Percentiles rank a stretch among this genome's conserved stretches.
These are phyloP conservation scores for Magnolia sinica DNA, from an alignment of 164 flowering plant species.

Conservation along the genomic window DNA sequence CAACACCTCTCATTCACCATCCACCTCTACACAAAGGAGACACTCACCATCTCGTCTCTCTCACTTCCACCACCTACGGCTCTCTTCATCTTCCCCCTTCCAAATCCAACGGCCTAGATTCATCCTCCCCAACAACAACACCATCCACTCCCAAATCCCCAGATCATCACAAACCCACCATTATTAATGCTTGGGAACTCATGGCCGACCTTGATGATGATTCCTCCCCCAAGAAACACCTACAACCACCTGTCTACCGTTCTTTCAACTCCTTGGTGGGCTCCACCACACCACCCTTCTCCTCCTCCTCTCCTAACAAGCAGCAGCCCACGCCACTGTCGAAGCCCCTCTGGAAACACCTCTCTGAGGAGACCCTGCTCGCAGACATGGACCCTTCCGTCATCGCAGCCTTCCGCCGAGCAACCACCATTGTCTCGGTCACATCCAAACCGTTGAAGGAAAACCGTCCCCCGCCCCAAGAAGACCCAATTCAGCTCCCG, in stretches of 20 bases:
- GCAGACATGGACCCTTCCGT: conserved; percentile 71
- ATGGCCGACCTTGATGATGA: conserved; percentile 76
- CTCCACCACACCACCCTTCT: not conserved
- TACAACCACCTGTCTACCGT: not conserved
- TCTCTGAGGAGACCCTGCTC: conserved; percentile 68
- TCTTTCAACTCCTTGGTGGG: not conserved
- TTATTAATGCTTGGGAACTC: conserved; percentile 85
- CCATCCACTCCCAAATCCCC: conserved; percentile 13
- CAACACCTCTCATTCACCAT: conserved; percentile 66
- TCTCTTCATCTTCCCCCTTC: conserved; percentile 38
- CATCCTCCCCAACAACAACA: not conserved
- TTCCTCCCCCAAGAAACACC: conserved; percentile 37
- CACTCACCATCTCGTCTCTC: conserved; percentile 68
- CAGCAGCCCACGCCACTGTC: conserved; percentile 10
- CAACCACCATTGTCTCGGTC: not conserved
- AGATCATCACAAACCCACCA: conserved; percentile 37
- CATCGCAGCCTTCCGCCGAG: conserved; percentile 36
- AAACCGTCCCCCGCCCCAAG: not conserved
- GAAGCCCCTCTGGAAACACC: conserved; percentile 80
- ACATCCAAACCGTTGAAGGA: not conserved
- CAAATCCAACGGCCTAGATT: conserved; percentile 10
- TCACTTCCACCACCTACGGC: conserved; percentile 82
- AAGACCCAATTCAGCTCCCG: conserved; percentile 12
- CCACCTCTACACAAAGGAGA: conserved; percentile 69
- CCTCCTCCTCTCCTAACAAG: not conserved